These are phyloP conservation scores for Grosmannia huntii DNA, from an alignment of 2,329 filamentous ascomycete species.

Conservation along the genomic window DNA sequence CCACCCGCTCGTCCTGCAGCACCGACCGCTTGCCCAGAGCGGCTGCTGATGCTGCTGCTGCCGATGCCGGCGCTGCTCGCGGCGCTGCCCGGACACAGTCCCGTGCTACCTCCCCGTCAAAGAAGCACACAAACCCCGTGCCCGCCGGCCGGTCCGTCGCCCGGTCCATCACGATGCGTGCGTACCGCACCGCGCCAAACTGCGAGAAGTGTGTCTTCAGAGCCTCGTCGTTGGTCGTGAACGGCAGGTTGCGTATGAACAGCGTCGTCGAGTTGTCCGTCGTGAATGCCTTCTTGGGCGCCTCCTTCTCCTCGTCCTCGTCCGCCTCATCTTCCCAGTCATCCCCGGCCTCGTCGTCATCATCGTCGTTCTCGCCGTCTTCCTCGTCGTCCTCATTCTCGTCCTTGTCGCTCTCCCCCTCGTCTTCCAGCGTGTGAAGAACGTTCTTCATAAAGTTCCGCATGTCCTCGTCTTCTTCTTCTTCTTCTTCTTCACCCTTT, in stretches of 20 bases:
- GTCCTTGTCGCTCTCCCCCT: constrained; percentile 37
- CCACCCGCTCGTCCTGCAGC: constrained; percentile 72
- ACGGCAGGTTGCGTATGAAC: constrained; percentile 91
- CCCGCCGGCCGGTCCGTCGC: constrained; percentile 78
- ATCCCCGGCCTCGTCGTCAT: constrained; percentile 29
- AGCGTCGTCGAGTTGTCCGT: constrained; percentile 62
- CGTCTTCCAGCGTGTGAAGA: constrained; percentile 44
- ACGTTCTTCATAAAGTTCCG: constrained; percentile 46
- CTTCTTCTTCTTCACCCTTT: constrained; percentile 14
- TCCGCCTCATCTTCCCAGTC: constrained; percentile 28
- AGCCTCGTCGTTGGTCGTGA: constrained; percentile 69
- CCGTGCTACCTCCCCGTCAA: constrained; percentile 60
- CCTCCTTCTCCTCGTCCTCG: constrained; percentile 16
- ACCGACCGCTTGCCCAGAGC: constrained; percentile 62
- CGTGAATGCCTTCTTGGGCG: constrained; percentile 21
- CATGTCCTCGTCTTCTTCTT: constrained; percentile 26
- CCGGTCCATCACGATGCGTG: constrained; percentile 77
- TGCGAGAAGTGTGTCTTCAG: constrained; percentile 76
- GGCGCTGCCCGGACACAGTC: constrained; percentile 67
- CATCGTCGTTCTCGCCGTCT: constrained; percentile 31
- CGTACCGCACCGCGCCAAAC: constrained; percentile 84
- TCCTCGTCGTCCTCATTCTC: constrained; percentile 32
- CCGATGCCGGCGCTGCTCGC: constrained; percentile 18
- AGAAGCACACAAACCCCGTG: constrained; percentile 92
- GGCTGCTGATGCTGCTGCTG: constrained; percentile 6